Base-by-base conservation (phyloP, 1,284 basidiomycete genomes). In the Sparassis latifolia region DNA sequence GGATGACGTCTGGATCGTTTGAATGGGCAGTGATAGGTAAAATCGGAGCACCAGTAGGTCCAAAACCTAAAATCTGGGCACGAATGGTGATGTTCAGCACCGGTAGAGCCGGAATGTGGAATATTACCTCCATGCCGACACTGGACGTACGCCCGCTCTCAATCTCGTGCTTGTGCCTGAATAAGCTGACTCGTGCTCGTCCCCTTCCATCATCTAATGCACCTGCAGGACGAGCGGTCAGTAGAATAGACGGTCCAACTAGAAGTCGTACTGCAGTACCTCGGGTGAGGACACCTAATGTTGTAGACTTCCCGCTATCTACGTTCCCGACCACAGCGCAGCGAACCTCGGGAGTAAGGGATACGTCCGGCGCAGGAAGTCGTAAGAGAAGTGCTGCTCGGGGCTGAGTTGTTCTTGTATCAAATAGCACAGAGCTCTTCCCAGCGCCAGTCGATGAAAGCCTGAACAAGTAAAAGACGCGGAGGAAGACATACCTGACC, bases 91-190 rank as follows among this genome's bases (percentile, higher is more conserved):
- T 1, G 20, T 20, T 20, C 20, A 20, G 20, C 20, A 20, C 20
- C 20, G 20, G 20, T 20, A 20, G 20, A 20, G 20, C 20, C 20
- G 20, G 20, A 39, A 35, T 32, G 5, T 6, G 10, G 32, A 31
- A 38, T 46, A 68, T 44, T 59, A 92, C 92, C 78, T 98, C 95
- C 84, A 97, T 92, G 42, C 97, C 96, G 33, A 98, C 92, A 53
- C 88, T 92, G 32, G 90, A 93, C 0, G 96, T 98, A 49, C 97
- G 75, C 2, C 97, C 96, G 7, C 89, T 93, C 72, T 99, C 96
- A 55, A 98, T 76, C 69, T 99, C 96, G 64, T 99, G 96, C 66
- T 98, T 97, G 69, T 99, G 97, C 44, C 96, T 77, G 71, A 98
- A 98, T 5, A 99, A 74, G 2, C 88, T 86, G 5, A 98, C 89